These are phyloP conservation scores for Porphyra umbilicalis DNA, from an alignment of 31 red algal species.

Conservation along the genomic window DNA sequence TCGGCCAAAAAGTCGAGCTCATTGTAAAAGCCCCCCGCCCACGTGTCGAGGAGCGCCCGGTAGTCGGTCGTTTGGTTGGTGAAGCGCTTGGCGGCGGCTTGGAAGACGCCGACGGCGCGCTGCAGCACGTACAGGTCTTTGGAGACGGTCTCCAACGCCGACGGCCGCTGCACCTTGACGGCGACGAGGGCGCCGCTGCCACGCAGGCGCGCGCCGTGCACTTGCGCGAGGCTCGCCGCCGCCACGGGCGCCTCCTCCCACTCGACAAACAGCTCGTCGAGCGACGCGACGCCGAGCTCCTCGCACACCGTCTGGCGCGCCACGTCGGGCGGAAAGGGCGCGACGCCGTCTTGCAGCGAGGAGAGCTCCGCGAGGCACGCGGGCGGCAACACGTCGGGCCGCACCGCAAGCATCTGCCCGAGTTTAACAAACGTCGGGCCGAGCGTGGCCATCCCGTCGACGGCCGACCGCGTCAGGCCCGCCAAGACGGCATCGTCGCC, in stretches of 20 bases:
- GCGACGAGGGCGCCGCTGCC: conserved; percentile 61
- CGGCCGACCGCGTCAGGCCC: not conserved
- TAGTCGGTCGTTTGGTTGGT: conserved; percentile 10
- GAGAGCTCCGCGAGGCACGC: conserved; percentile 54
- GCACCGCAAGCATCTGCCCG: conserved; percentile 54
- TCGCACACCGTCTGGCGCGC: conserved; percentile 43
- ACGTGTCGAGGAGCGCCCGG: conserved; percentile 1
- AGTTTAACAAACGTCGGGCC: conserved; percentile 37
- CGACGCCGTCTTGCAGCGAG: conserved; percentile 41
- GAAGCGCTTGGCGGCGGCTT: conserved; percentile 2
- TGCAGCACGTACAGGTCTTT: conserved; percentile 47
- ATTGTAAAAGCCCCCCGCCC: conserved; percentile 39
- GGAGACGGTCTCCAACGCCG: conserved; percentile 11
- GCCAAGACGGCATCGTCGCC: not conserved
- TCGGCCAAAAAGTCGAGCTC: conserved; percentile 65
- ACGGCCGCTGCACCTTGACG: conserved; percentile 75
- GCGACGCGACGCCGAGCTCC: conserved; percentile 10
- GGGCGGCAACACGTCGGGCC: conserved; percentile 55
- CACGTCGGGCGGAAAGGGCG: conserved; percentile 21
- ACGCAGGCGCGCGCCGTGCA: conserved; percentile 62
- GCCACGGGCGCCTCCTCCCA: conserved; percentile 71
- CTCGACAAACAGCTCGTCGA: conserved; percentile 54
- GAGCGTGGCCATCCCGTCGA: not conserved
- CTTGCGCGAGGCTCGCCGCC: conserved; percentile 77
- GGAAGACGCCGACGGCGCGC: not conserved